These are phyloP conservation scores for Fusarium vanettenii DNA, from an alignment of 2,329 filamentous ascomycete species.

Conservation along the genomic window DNA sequence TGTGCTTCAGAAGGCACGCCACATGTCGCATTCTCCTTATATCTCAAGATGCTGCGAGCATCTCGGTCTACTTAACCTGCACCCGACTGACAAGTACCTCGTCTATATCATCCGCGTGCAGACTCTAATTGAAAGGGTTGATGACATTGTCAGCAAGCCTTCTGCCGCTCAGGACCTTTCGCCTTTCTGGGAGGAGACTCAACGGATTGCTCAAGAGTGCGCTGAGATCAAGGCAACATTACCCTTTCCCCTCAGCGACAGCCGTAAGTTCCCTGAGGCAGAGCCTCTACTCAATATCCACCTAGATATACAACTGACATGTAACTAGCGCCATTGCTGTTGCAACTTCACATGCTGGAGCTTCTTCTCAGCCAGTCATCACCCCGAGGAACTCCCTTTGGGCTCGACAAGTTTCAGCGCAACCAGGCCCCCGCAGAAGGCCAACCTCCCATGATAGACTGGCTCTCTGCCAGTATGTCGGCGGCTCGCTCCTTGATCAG, in stretches of 20 bases:
- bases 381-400: constrained; percentile 39
- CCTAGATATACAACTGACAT: neutral
- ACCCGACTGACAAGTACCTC: constrained; percentile 41
- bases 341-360: constrained; percentile 44
- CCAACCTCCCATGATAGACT: constrained; percentile 30
- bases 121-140: constrained; percentile 39
- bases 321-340: constrained; percentile 34
- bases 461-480: constrained; percentile 45
- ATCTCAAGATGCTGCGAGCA: constrained; percentile 40
- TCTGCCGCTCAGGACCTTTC: neutral
- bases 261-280: constrained; percentile 34
- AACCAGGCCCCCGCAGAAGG: constrained; percentile 10
- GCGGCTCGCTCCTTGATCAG: constrained; percentile 41
- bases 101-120: constrained; percentile 42
- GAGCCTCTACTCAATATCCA: rapidly evolving
- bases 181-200: constrained; percentile 15
- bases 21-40: constrained; percentile 38
- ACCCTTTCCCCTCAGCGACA: constrained; percentile 43
- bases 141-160: constrained; percentile 31
- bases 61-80: constrained; percentile 22
- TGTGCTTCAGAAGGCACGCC: constrained; percentile 45
- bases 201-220: constrained; percentile 18
- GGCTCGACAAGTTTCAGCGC: constrained; percentile 37
- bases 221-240: constrained; percentile 34
- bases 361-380: constrained; percentile 45